Percentiles rank a stretch among this genome's conserved stretches.
Evolutionary conservation across 306 rosid genomes (phyloP).

Genomic region (Hippophae tibetana): DNA sequence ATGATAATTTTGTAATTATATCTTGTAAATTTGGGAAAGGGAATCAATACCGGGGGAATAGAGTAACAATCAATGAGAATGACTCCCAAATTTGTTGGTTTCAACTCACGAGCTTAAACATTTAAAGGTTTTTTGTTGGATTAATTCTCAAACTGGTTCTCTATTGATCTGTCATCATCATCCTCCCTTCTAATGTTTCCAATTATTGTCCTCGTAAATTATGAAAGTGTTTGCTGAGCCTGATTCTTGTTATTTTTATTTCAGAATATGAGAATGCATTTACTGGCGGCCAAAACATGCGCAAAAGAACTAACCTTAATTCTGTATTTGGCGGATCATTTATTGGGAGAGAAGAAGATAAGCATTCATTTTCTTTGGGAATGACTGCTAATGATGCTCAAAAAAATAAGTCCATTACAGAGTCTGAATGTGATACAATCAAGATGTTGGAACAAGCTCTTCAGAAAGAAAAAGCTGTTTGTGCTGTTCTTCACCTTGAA

Average conservation of each 20-base stretch:
- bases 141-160: too few relatives aligned
- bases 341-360: conserved; percentile 30
- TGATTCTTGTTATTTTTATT: conserved; percentile 8
- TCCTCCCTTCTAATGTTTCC: too few relatives aligned
- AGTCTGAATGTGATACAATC: conserved; percentile 30
- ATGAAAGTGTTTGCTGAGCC: conserved; percentile 3
- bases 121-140: too few relatives aligned
- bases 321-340: conserved; percentile 38
- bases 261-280: conserved; percentile 33
- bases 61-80: too few relatives aligned
- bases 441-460: conserved; percentile 51
- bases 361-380: conserved; percentile 27
- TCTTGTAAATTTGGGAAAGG: too few relatives aligned
- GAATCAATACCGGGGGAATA: too few relatives aligned
- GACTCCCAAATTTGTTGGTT: too few relatives aligned
- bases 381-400: conserved; percentile 7
- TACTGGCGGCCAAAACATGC: conserved; percentile 22
- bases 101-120: too few relatives aligned
- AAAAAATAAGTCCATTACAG: conserved; percentile 23
- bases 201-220: neutral
- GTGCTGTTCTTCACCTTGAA: conserved; percentile 60
- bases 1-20: too few relatives aligned
- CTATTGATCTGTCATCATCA: too few relatives aligned
- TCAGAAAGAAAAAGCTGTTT: conserved; percentile 56
- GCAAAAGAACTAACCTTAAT: conserved; percentile 29